Percentiles rank a stretch among this genome's conserved stretches.
Evolutionary conservation across 371 early-diverging fungal genomes (phyloP).

Genomic region (Apophysomyces sp.): DNA sequence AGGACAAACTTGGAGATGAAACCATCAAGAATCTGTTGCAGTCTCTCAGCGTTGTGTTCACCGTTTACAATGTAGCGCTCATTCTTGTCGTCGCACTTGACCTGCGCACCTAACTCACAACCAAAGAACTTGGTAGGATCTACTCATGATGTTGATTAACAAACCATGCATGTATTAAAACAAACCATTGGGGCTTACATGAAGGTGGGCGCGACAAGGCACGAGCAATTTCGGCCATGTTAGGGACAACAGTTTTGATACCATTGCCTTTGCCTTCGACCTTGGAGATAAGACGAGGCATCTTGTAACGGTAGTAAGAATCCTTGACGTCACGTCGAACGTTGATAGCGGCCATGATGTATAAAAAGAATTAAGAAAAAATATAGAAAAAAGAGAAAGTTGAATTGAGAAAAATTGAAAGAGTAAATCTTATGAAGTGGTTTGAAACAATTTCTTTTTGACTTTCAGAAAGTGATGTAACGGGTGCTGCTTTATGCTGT

Average conservation of each 20-base stretch:
- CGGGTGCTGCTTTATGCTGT: conserved; percentile 43
- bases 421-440: conserved; percentile 16
- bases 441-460: conserved; percentile 39
- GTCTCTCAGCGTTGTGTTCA: conserved; percentile 86
- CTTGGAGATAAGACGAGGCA: conserved; percentile 93
- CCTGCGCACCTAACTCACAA: conserved; percentile 95
- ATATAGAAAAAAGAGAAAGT: neutral
- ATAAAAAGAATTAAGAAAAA: conserved; percentile 7
- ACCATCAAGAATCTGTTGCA: conserved; percentile 88
- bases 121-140: conserved; percentile 96
- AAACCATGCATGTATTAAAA: no score
- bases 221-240: conserved; percentile 95
- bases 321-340: conserved; percentile 89
- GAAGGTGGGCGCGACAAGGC: conserved; percentile 92
- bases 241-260: conserved; percentile 98
- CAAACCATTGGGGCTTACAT: conserved; percentile 48
- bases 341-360: conserved; percentile 80
- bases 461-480: conserved; percentile 44
- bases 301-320: conserved; percentile 99
- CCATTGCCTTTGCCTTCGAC: conserved; percentile 99
- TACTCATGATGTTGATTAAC: no score
- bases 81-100: conserved; percentile 86
- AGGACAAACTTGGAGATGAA: conserved; percentile 98
- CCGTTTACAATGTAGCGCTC: conserved; percentile 98
- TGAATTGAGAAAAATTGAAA: conserved; percentile 3